Percentiles rank a stretch among this genome's conserved stretches.
Conservation (phyloP, 148 eudicot species). For the Limonium bicolor region DNA sequence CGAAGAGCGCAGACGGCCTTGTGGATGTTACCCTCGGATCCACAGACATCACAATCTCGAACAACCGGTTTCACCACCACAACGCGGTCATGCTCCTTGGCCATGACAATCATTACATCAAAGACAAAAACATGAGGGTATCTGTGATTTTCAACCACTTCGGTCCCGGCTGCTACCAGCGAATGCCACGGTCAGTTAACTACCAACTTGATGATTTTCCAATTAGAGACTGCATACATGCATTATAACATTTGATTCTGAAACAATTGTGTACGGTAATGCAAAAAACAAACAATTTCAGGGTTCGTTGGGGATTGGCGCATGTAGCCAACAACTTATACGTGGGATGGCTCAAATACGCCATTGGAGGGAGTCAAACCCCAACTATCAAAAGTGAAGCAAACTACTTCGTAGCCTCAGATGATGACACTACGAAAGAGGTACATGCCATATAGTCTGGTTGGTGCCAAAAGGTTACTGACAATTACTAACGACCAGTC, state of each 20-base stretch:
- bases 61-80: slow-evolving; percentile 5
- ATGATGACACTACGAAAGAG: slow-evolving; percentile 17
- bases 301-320: slow-evolving; percentile 3
- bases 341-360: slow-evolving; percentile 5
- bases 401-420: slow-evolving; percentile 20
- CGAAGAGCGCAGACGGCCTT: slow-evolving; percentile 5
- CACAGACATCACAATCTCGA: slow-evolving; percentile 5
- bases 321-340: slow-evolving; percentile 9
- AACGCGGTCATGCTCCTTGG: slow-evolving; percentile 9
- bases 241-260: not conserved
- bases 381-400: slow-evolving; percentile 17
- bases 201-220: not conserved
- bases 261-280: not conserved
- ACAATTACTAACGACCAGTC: no score
- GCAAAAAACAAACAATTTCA: not conserved
- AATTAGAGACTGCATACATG: not conserved
- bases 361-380: slow-evolving; percentile 5
- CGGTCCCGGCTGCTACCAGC: slow-evolving; percentile 2
- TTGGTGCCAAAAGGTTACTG: no score
- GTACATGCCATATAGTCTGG: no score
- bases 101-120: slow-evolving; percentile 1
- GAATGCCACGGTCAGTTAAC: slow-evolving; percentile 6
- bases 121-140: slow-evolving; percentile 6
- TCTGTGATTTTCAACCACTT: slow-evolving; percentile 10
- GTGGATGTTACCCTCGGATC: slow-evolving; percentile 6